Evolutionary conservation across 139 green algal genomes (phyloP).

Genomic region (Chlamydomonas eustigma): DNA sequence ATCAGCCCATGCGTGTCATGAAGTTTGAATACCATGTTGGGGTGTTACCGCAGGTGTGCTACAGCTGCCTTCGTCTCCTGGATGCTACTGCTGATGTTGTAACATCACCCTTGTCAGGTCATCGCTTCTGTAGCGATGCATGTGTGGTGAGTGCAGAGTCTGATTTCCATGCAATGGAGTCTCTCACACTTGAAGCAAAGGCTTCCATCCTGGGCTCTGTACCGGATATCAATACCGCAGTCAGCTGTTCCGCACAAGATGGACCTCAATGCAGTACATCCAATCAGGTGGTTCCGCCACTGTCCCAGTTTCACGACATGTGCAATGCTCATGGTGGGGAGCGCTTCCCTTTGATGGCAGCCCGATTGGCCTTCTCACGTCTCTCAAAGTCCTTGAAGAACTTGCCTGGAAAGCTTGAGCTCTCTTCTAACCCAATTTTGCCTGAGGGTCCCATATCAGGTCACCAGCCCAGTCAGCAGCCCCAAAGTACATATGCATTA

Average conservation of each 20-base stretch:
- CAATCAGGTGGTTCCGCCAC: too few species aligned
- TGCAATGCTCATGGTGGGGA: not conserved
- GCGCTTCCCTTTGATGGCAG: not conserved
- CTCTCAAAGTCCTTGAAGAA: not conserved
- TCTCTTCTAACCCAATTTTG: too few species aligned
- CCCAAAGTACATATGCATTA: too few species aligned
- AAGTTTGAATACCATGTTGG: too few species aligned
- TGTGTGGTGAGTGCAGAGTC: not conserved
- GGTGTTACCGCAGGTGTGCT: not conserved
- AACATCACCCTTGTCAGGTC: not conserved
- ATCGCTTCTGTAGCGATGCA: not conserved
- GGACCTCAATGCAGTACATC: too few species aligned
- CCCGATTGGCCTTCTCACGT: not conserved
- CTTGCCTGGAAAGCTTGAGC: too few species aligned
- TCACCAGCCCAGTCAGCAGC: too few species aligned
- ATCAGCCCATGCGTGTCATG: too few species aligned
- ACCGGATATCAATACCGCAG: too few species aligned
- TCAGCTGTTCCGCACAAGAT: too few species aligned
- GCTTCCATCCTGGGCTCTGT: too few species aligned
- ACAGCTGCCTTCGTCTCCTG: not conserved
- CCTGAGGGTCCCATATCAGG: too few species aligned
- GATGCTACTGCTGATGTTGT: not conserved
- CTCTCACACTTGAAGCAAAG: not conserved
- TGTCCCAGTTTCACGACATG: not conserved
- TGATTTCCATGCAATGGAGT: not conserved